These are phyloP conservation scores for Candida incommunis DNA, from an alignment of 805 yeast species.

Conservation along the genomic window DNA sequence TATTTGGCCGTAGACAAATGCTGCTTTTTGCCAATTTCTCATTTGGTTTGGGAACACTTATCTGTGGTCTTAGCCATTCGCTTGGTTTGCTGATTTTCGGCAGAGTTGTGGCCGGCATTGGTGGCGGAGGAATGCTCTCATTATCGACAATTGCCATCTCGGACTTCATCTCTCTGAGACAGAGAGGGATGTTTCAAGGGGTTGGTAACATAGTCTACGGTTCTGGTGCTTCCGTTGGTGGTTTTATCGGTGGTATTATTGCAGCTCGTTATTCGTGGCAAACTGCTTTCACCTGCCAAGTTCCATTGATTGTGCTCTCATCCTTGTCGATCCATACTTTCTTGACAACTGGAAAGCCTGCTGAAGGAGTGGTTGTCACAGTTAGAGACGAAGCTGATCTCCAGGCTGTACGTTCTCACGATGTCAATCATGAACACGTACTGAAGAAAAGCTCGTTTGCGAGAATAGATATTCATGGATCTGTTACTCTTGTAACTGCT, in stretches of 20 bases:
- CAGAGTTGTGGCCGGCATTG: slow-evolving; percentile 65
- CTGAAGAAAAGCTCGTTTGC: slow-evolving; percentile 32
- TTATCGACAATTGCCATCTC: slow-evolving; percentile 57
- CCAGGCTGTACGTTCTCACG: slow-evolving; percentile 6
- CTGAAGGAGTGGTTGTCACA: slow-evolving; percentile 3
- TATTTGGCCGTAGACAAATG: slow-evolving; percentile 24
- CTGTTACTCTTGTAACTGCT: slow-evolving; percentile 38
- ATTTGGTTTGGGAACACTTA: slow-evolving; percentile 30
- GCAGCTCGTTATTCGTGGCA: slow-evolving; percentile 47
- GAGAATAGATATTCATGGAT: slow-evolving; percentile 51
- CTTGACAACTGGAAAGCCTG: neutral
- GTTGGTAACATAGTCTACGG: slow-evolving; percentile 59
- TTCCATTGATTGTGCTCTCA: slow-evolving; percentile 24
- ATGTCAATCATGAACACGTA: slow-evolving; percentile 4
- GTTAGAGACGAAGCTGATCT: neutral
- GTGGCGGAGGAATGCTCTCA: slow-evolving; percentile 71
- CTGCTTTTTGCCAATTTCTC: slow-evolving; percentile 26
- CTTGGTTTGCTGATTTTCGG: slow-evolving; percentile 53
- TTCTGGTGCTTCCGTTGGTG: slow-evolving; percentile 58
- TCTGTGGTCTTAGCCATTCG: slow-evolving; percentile 36
- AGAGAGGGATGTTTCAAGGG: slow-evolving; percentile 69
- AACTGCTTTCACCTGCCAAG: slow-evolving; percentile 23
- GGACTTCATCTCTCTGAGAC: slow-evolving; percentile 58
- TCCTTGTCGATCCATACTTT: slow-evolving; percentile 18
- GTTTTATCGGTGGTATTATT: slow-evolving; percentile 37